A percentile compares a stretch with the other conserved stretches of the same genome.
Evolutionary conservation across 345 rosid species (phyloP).

Genomic region (Schrenkiella parvula): DNA sequence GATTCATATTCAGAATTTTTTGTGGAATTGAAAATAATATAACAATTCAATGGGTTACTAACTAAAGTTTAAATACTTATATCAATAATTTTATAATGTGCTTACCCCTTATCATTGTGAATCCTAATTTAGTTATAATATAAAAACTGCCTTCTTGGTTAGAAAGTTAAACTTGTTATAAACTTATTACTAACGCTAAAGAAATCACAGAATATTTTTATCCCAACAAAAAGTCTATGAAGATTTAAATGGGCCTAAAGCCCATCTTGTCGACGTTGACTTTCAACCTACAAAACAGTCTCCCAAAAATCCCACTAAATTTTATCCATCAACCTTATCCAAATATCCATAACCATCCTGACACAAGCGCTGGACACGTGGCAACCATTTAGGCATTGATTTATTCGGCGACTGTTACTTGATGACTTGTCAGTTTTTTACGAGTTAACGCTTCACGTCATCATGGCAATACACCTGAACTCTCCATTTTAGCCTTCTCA

Average conservation of each 20-base stretch:
- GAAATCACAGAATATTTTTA: too few species aligned
- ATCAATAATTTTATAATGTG: too few species aligned
- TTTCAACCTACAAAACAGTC: neutral
- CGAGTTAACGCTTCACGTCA: conserved; percentile 12
- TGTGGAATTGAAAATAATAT: too few species aligned
- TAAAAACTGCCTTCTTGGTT: too few species aligned
- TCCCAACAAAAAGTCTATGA: too few species aligned
- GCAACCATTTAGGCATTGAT: neutral
- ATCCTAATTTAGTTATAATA: too few species aligned
- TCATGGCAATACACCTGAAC: neutral
- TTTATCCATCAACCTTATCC: conserved; percentile 8
- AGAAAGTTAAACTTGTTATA: neutral
- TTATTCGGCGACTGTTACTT: conserved; percentile 22
- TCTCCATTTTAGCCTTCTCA: neutral
- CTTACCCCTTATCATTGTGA: too few species aligned
- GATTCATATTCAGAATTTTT: too few species aligned
- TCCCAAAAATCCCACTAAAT: neutral
- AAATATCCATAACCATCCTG: conserved; percentile 7
- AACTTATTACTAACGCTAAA: too few species aligned
- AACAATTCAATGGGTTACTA: too few species aligned
- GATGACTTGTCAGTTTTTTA: conserved; percentile 20
- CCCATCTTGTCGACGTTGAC: neutral
- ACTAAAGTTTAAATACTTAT: too few species aligned
- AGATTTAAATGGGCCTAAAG: neutral
- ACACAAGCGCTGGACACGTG: conserved; percentile 18